Evolutionary conservation across 352 stramenopile species (phyloP).

Genomic region (Phytophthora kernoviae): DNA sequence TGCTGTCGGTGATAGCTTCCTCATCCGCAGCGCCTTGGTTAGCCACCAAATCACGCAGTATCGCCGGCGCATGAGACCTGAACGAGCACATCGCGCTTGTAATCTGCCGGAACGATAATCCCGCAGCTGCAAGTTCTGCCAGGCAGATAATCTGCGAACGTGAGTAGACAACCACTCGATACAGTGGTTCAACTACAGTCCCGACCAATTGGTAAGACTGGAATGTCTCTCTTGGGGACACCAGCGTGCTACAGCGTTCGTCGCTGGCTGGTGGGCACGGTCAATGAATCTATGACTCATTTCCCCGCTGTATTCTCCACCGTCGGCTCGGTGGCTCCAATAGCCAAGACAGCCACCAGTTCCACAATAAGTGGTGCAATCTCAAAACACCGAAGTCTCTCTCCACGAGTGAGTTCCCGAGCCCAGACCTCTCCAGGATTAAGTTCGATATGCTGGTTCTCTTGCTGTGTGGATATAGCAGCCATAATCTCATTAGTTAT

Average conservation of each 20-base stretch:
- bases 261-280: conserved; percentile 20
- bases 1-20: not conserved
- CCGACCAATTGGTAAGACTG: conserved; percentile 23
- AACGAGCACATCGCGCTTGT: conserved; percentile 32
- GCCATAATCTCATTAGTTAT: not conserved
- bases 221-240: conserved; percentile 32
- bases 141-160: conserved; percentile 38
- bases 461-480: not conserved
- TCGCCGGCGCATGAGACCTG: conserved; percentile 16
- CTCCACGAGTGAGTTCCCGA: conserved; percentile 17
- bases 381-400: conserved; percentile 34
- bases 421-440: conserved; percentile 33
- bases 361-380: conserved; percentile 32
- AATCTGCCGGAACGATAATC: conserved; percentile 40
- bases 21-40: not conserved
- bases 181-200: conserved; percentile 18
- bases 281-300: conserved; percentile 25
- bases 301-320: conserved; percentile 26
- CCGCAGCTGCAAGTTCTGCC: conserved; percentile 35
- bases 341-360: conserved; percentile 33
- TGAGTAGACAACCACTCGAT: conserved; percentile 32
- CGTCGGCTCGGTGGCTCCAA: conserved; percentile 20
- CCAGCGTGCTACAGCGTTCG: conserved; percentile 22
- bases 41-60: conserved; percentile 25
- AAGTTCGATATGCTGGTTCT: conserved; percentile 16